Base-by-base conservation (phyloP, 176 grass and related monocot genomes). In the Cenchrus americanus region DNA sequence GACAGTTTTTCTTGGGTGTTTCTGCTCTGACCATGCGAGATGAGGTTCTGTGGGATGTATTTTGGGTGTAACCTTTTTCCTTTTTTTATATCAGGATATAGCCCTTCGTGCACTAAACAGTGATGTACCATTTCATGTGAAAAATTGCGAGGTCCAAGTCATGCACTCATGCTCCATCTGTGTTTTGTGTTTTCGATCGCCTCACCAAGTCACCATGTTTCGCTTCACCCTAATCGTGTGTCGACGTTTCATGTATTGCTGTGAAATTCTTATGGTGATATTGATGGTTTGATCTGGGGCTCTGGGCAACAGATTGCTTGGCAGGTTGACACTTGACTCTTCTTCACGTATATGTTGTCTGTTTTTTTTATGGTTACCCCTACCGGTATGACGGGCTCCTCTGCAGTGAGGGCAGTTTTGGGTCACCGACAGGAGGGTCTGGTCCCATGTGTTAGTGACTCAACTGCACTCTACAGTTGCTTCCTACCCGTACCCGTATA, bases 31-130 rank as follows among this genome's bases (percentile, higher is more conserved):
- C 49, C 21, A 10, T 65, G 21, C 22, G 24, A 71, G 77, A 71
- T 90, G 75, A 75, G 50, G 6, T 80, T 79, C 34, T 68, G 62
- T 75, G 69, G 85, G 84, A 22, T 87, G 72, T 87, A 75, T 69
- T 71, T 26, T 1, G 53, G 63, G 5, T 71, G 53, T 54, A 62
- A 76, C 52, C 3, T 46, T n/a, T 6, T 18, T 3, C 43, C 0
- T 37, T 7, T 51, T 43, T 44, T 9, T 44, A 8, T 77, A 69
- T 82, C 62, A 61, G 65, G 53, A 26, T 69, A 55, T 65, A 51
- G 41, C 61, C 71, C 55, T 82, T 76, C 68, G 14, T 59, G 42
- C 62, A 14, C 7, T 8, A 68, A 76, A 82, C 67, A 70, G 34
- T 48, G 41, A 22, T 83, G 42, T 83, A 83, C 69, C 21, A 41